Evolutionary conservation across 2,329 filamentous ascomycete genomes (phyloP), one percentile per base, ranked within the genome.

Genomic region (Chrysoporthe cubensis): DNA sequence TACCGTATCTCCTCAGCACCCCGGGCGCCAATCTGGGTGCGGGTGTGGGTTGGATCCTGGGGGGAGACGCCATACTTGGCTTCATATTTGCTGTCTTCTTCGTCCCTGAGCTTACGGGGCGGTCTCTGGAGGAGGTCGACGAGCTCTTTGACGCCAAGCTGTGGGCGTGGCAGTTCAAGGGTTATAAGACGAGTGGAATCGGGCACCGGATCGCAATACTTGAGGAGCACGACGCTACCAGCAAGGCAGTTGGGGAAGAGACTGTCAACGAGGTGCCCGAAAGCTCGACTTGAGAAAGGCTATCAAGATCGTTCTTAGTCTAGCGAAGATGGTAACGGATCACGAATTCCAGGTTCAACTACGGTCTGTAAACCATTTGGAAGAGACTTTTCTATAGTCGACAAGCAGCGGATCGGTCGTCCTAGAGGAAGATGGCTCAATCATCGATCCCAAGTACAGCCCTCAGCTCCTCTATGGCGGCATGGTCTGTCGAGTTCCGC

Each of bases 41-140:
- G 16, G 50, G 56, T 11, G 58, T 68, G 11, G 57, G 66, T 13
- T 68, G 66, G 66, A 66, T 68, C 9, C 60, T 68, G 8, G 66
- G 66, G 3, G 58, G 54, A 16, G 63, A 61, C 13, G 26, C 66
- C 6, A 11, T 54, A 2, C 63, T 68, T 1, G 46, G 63, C 11
- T 26, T 65, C 44, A 43, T 68, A 9, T 68, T 57, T 57, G 66
- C 54, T n/a, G 32, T 67, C 40, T 58, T 70, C 50, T 67, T 68
- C 46, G 50, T 70, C n/a, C 68, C 68, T 8, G 68, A 70, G 54
- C 66, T 69, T 42, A 70, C 68, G 26, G 44, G 66, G 2, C 60
- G 68, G 16, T 64, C 64, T 8, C 40, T 69, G 18, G 68, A 69
- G 56, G 68, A 69, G 57, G 48, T 69, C 1, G 68, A 69, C 16